phyloP scores from a whole-genome alignment of 1,284 basidiomycete species.

The Rhodofomes roseus region DNA sequence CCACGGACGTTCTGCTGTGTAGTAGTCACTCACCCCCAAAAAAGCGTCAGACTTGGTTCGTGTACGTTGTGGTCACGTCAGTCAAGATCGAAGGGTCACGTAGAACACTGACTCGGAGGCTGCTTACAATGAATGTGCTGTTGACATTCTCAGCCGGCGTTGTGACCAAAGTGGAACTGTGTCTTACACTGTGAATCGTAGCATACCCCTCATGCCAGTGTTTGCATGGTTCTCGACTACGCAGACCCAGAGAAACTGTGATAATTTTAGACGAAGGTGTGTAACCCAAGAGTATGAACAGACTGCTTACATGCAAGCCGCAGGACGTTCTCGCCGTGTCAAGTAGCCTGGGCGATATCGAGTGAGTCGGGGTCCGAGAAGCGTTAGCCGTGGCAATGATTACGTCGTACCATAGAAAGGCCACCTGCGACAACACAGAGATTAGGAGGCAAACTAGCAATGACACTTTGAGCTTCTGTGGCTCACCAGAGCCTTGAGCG shows the following conservation, averaged over 20 bases:
- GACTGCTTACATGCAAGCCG: not conserved
- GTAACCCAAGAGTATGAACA: not conserved
- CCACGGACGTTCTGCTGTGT: not conserved
- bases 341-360: not conserved
- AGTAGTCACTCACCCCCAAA: not conserved
- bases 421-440: not conserved
- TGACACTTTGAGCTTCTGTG: no score
- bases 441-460: not conserved
- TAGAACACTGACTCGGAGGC: no score
- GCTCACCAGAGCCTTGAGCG: not conserved
- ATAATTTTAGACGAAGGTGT: not conserved
- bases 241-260: not conserved
- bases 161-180: not conserved
- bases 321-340: not conserved
- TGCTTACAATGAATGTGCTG: not conserved
- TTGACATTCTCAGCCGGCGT: not conserved
- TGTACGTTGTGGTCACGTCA: no score
- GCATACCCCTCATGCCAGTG: not conserved
- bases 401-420: no score
- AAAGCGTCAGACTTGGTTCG: not conserved
- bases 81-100: no score
- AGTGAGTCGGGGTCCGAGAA: no score
- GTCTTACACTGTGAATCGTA: not conserved
- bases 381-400: no score
- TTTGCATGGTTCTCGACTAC: not conserved